A percentile compares a stretch with the other conserved stretches of the same genome.
These are phyloP conservation scores for Chenopodium quinoa DNA, from an alignment of 148 eudicot species.

Conservation along the genomic window DNA sequence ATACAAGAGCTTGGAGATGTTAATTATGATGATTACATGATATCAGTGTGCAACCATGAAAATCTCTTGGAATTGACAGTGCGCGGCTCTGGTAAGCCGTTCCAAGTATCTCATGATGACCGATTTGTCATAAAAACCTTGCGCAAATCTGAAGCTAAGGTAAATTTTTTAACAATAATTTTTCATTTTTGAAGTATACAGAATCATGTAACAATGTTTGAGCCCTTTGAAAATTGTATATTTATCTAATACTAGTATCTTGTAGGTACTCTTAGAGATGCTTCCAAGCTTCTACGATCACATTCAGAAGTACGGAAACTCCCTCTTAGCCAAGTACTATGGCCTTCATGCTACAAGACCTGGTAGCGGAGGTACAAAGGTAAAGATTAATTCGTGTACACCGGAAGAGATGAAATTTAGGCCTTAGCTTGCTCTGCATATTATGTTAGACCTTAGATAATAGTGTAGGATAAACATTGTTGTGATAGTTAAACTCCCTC, in stretches of 20 bases:
- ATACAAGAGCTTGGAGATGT: conserved; percentile 38
- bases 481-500: background rate
- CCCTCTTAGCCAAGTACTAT: conserved; percentile 36
- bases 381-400: background rate
- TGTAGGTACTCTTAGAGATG: conserved; percentile 38
- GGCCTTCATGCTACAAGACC: conserved; percentile 50
- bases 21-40: conserved; percentile 35
- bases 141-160: conserved; percentile 48
- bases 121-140: conserved; percentile 36
- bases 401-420: background rate
- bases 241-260: background rate
- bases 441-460: too few relatives aligned
- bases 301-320: conserved; percentile 24
- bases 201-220: background rate
- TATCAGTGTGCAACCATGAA: conserved; percentile 36
- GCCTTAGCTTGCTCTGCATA: background rate
- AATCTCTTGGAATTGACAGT: conserved; percentile 36
- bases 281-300: conserved; percentile 38
- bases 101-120: conserved; percentile 35
- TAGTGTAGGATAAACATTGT: too few relatives aligned
- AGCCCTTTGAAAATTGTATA: background rate
- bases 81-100: conserved; percentile 38
- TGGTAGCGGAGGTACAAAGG: conserved; percentile 38
- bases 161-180: background rate
- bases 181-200: background rate